A percentile compares a stretch with the other conserved stretches of the same genome.
Conservation (phyloP, 2,329 filamentous ascomycete species). For the Coleophoma crateriformis region DNA sequence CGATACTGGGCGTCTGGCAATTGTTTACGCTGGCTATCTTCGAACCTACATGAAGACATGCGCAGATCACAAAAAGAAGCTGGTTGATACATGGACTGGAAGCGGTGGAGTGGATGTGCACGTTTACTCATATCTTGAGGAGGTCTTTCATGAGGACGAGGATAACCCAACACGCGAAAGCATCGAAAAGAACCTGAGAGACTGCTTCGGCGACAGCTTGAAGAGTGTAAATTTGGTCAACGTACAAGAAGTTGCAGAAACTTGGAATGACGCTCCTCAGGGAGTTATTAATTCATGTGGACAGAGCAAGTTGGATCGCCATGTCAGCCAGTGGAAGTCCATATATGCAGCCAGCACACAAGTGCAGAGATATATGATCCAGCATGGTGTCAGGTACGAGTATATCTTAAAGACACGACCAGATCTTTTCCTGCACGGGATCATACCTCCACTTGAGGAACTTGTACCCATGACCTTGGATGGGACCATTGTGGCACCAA, state of each 20-base stretch:
- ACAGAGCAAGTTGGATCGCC: slow-evolving; percentile 9
- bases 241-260: slow-evolving; percentile 9
- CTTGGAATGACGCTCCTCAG: slow-evolving; percentile 3
- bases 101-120: slow-evolving; percentile 14
- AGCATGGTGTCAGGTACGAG: slow-evolving; percentile 1
- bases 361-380: slow-evolving; percentile 2
- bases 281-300: slow-evolving; percentile 8
- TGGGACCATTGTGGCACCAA: slow-evolving; percentile 7
- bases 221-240: slow-evolving; percentile 11
- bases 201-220: slow-evolving; percentile 11
- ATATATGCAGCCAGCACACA: neutral
- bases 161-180: slow-evolving; percentile 6
- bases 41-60: slow-evolving; percentile 15
- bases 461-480: neutral
- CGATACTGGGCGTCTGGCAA: slow-evolving; percentile 13
- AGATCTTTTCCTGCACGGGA: slow-evolving; percentile 1
- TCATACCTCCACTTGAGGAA: neutral
- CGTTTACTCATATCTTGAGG: slow-evolving; percentile 13
- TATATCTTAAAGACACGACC: neutral
- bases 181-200: slow-evolving; percentile 9
- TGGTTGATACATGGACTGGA: slow-evolving; percentile 13
- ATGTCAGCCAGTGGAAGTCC: slow-evolving; percentile 11
- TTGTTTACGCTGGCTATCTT: slow-evolving; percentile 14
- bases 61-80: slow-evolving; percentile 11
- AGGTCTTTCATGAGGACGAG: slow-evolving; percentile 8